A percentile compares a stretch with the other conserved stretches of the same genome.
Evolutionary conservation across 345 rosid species (phyloP).

Genomic region (Populus ilicifolia): DNA sequence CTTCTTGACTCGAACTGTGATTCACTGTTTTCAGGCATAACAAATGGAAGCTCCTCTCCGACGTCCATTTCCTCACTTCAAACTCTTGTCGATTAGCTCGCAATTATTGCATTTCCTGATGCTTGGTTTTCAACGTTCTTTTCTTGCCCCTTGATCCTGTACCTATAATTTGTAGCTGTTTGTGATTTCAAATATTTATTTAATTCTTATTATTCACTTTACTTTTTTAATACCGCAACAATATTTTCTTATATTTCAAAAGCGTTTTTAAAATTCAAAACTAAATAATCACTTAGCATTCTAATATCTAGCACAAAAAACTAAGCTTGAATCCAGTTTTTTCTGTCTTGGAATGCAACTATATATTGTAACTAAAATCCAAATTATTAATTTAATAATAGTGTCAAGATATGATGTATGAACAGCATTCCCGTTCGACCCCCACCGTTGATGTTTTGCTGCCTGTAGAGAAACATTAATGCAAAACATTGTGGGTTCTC

Average conservation of each 20-base stretch:
- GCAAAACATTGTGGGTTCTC: conserved; percentile 26
- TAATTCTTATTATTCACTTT: no score
- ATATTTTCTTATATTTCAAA: no score
- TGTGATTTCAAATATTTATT: no score
- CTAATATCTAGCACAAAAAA: no score
- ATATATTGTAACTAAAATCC: not conserved
- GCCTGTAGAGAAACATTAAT: conserved; percentile 28
- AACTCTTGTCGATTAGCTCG: not conserved
- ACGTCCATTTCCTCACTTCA: not conserved
- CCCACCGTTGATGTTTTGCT: conserved; percentile 22
- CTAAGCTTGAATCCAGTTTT: not conserved
- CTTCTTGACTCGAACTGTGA: no score
- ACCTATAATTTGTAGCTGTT: no score
- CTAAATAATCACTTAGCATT: no score
- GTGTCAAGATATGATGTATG: not conserved
- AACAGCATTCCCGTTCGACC: conserved; percentile 12
- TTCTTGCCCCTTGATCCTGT: no score
- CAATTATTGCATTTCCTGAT: not conserved
- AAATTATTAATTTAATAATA: not conserved
- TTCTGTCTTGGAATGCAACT: not conserved
- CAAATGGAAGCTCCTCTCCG: not conserved
- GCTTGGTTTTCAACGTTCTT: no score
- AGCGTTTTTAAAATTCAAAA: no score
- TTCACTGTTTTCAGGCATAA: not conserved
- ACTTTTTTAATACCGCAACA: not conserved